Evolutionary conservation across 2,329 filamentous ascomycete species (phyloP), one percentile per base, ranked within the genome.

Genomic region (Fusarium guadeloupense): DNA sequence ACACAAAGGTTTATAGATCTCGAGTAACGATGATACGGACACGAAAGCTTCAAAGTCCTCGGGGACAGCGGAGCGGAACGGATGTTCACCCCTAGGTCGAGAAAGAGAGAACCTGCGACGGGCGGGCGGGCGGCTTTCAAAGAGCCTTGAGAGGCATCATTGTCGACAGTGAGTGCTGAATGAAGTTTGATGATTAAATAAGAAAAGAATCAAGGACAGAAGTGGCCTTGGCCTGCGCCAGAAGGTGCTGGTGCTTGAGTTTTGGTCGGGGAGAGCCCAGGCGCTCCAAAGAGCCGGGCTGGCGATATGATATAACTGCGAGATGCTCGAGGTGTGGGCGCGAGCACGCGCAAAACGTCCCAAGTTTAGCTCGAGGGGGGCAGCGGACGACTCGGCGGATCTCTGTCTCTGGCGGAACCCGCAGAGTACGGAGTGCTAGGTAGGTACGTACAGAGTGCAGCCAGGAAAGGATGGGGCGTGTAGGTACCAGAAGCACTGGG

Each of bases 251-350:
- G 56, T 64, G 64, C 40, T 54, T 56, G 46, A 42, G 49, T 66
- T 62, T 62, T 68, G 59, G 56, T 64, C 53, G 55, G 64, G 52
- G 54, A 54, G 45, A 60, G 46, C 64, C 64, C 58, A 64, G 54
- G 52, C 57, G 59, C 66, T 67, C 64, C 53, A 64, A 48, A 60
- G 53, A 69, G 66, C 64, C 69, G 66, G 64, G 64, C 59, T 66
- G 64, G 66, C 59, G 66, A 69, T 69, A 55, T 69, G 67, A 68
- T 65, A 65, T 66, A 59, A 65, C 53, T 59, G 52, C 66, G 58
- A 67, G 62, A 69, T 69, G 64, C 59, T 67, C 64, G 66, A 66
- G 66, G 65, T 68, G 66, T 68, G 66, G 66, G 66, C 66, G 62
- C 55, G 50, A 52, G 59, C 65, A 56, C 62, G 64, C 66, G 65